phyloP scores from a whole-genome alignment of 495 filamentous ascomycete species.

The Penicillium taxi region DNA sequence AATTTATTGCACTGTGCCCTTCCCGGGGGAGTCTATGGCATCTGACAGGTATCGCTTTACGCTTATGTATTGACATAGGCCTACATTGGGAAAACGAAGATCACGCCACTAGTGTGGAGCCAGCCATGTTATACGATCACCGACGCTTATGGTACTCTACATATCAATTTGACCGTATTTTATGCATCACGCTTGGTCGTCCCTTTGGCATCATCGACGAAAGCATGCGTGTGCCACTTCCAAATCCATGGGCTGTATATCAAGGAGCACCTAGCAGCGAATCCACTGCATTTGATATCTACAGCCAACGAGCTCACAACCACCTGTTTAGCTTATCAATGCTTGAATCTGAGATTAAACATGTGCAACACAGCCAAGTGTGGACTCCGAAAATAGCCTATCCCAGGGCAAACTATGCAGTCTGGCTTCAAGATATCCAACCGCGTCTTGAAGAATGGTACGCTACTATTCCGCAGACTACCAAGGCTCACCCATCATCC shows the following conservation, averaged over 20 bases:
- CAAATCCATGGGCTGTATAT: slow-evolving; percentile 2
- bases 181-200: slow-evolving; percentile 5
- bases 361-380: slow-evolving; percentile 1
- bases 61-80: slow-evolving; percentile 4
- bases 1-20: slow-evolving; percentile 4
- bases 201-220: slow-evolving; percentile 6
- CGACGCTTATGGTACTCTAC: slow-evolving; percentile 3
- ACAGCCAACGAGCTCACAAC: slow-evolving; percentile 1
- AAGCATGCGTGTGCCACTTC: slow-evolving; percentile 1
- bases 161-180: slow-evolving; percentile 4
- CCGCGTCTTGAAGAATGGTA: slow-evolving; percentile 1
- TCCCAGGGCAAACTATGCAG: neutral
- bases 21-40: slow-evolving; percentile 5
- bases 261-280: neutral
- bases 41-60: slow-evolving; percentile 1
- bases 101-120: neutral
- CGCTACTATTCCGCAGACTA: neutral
- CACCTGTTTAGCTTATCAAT: neutral
- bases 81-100: slow-evolving; percentile 6
- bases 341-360: slow-evolving; percentile 1
- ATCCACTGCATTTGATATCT: neutral
- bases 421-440: slow-evolving; percentile 1
- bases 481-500: neutral
- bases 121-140: neutral
- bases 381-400: neutral